These are phyloP conservation scores for Fusarium sp. DNA, from an alignment of 2,329 filamentous ascomycete genomes.

Conservation along the genomic window DNA sequence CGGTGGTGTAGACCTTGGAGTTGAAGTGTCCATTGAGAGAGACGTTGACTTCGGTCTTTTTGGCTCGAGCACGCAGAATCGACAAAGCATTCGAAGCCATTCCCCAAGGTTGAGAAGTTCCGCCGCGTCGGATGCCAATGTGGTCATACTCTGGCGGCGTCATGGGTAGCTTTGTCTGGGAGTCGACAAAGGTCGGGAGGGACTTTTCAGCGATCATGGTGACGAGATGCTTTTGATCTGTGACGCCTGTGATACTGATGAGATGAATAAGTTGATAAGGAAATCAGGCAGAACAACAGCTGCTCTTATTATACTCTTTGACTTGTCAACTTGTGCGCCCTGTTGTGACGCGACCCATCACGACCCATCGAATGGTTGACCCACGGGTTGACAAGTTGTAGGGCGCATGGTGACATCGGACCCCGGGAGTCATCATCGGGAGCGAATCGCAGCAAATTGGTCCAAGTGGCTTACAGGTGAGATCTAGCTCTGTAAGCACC, in stretches of 20 bases:
- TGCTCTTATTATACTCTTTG: conserved; percentile 4
- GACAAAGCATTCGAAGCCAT: conserved; percentile 16
- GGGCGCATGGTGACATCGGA: conserved; percentile 31
- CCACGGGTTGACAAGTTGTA: conserved; percentile 37
- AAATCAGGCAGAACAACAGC: neutral
- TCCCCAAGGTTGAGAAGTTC: conserved; percentile 23
- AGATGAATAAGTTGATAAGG: neutral
- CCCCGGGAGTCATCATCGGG: conserved; percentile 12
- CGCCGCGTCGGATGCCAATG: conserved; percentile 23
- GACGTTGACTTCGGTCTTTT: conserved; percentile 23
- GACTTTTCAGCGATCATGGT: conserved; percentile 24
- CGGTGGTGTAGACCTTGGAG: conserved; percentile 42
- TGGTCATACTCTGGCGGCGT: conserved; percentile 34
- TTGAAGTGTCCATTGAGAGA: conserved; percentile 38
- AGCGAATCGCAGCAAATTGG: neutral
- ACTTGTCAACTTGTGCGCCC: conserved; percentile 17
- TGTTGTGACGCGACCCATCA: conserved; percentile 35
- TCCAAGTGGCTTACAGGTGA: conserved; percentile 1
- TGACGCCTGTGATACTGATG: neutral
- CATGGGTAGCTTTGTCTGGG: conserved; percentile 23
- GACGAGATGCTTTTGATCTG: neutral
- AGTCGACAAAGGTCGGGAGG: conserved; percentile 19
- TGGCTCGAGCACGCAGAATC: conserved; percentile 17
- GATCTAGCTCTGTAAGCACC: neutral
- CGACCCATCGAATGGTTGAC: conserved; percentile 18